phyloP scores from a whole-genome alignment of 2,329 filamentous ascomycete species.

The Sporothrix curviconia region DNA sequence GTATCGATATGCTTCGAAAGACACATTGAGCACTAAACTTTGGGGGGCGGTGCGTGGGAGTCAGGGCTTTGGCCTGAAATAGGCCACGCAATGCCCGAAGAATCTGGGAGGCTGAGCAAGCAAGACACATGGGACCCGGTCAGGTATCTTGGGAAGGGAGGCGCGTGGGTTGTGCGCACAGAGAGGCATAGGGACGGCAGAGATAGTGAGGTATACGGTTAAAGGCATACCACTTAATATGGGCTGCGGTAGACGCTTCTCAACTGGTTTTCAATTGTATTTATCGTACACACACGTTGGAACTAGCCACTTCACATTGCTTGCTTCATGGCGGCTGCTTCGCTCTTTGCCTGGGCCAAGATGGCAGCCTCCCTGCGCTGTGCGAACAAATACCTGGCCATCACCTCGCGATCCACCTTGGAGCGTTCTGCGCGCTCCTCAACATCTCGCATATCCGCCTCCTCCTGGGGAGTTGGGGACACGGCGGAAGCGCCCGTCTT shows the following conservation, averaged over 20 bases:
- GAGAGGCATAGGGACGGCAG: too few species aligned
- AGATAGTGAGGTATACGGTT: too few species aligned
- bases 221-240: too few species aligned
- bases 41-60: conserved; percentile 87
- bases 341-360: conserved; percentile 47
- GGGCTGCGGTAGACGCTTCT: too few species aligned
- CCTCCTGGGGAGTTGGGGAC: conserved; percentile 53
- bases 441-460: conserved; percentile 53
- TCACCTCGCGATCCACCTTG: conserved; percentile 48
- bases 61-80: conserved; percentile 87
- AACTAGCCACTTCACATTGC: conserved; percentile 15
- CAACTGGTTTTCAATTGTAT: background rate
- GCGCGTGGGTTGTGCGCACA: too few species aligned
- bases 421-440: conserved; percentile 47
- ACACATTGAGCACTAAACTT: conserved; percentile 63
- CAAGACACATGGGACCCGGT: too few species aligned
- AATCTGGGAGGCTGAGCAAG: too few species aligned
- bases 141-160: too few species aligned
- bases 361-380: conserved; percentile 57
- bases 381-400: conserved; percentile 46
- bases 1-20: conserved; percentile 61
- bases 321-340: conserved; percentile 38
- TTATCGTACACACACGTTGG: background rate
- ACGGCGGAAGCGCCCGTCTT: conserved; percentile 56
- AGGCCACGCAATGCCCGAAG: too few species aligned